These are phyloP conservation scores for Ophiosphaerella herpotricha DNA, from an alignment of 2,329 filamentous ascomycete species.

Conservation along the genomic window DNA sequence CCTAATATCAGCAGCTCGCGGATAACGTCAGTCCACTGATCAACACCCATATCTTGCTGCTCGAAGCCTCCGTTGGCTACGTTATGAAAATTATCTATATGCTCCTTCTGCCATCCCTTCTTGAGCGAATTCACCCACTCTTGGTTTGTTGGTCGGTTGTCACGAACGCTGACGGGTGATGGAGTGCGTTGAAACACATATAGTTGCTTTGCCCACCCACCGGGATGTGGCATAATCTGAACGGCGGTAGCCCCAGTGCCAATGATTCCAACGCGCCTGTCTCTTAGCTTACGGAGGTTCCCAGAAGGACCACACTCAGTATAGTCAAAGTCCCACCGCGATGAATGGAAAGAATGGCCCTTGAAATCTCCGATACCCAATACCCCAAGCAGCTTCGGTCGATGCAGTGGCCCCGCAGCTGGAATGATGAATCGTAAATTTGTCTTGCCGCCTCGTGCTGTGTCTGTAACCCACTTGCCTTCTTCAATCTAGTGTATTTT, in stretches of 20 bases:
- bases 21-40: slow-evolving; percentile 54
- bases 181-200: slow-evolving; percentile 63
- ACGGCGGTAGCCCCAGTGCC: slow-evolving; percentile 41
- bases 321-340: slow-evolving; percentile 31
- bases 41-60: slow-evolving; percentile 51
- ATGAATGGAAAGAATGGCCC: slow-evolving; percentile 36
- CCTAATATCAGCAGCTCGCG: slow-evolving; percentile 14
- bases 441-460: slow-evolving; percentile 31
- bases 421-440: slow-evolving; percentile 29
- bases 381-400: slow-evolving; percentile 44
- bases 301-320: slow-evolving; percentile 28
- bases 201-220: slow-evolving; percentile 55
- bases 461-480: slow-evolving; percentile 37
- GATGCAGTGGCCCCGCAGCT: slow-evolving; percentile 36
- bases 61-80: slow-evolving; percentile 40
- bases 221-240: slow-evolving; percentile 46
- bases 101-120: slow-evolving; percentile 57
- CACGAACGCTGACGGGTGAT: slow-evolving; percentile 47
- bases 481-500: slow-evolving; percentile 55
- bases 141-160: slow-evolving; percentile 17
- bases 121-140: slow-evolving; percentile 16
- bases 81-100: slow-evolving; percentile 52
- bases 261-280: slow-evolving; percentile 40
- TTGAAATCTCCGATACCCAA: slow-evolving; percentile 22
- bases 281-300: slow-evolving; percentile 40